Evolutionary conservation across 768 basidiomycete genomes (phyloP).

Genomic region (Pulveroboletus sp.): DNA sequence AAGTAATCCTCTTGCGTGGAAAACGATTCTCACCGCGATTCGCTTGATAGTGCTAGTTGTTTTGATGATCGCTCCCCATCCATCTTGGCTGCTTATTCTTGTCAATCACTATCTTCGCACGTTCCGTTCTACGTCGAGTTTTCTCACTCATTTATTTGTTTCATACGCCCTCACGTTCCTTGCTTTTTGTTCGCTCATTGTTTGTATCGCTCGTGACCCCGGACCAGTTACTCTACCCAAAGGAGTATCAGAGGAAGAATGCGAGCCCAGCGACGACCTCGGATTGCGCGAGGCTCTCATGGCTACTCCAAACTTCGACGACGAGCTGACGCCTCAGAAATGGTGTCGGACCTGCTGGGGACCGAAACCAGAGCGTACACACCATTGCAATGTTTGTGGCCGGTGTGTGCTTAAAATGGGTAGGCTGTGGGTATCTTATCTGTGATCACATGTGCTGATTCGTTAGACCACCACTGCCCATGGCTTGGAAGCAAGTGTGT

Average conservation of each 20-base stretch:
- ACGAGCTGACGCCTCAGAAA: conserved; percentile 53
- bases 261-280: conserved; percentile 40
- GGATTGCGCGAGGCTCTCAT: conserved; percentile 63
- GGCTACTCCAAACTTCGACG: conserved; percentile 44
- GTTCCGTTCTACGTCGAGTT: conserved; percentile 43
- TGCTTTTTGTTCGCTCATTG: conserved; percentile 68
- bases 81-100: conserved; percentile 66
- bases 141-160: conserved; percentile 52
- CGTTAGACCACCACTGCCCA: conserved; percentile 80
- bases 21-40: conserved; percentile 3
- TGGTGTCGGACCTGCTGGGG: conserved; percentile 83
- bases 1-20: conserved; percentile 17
- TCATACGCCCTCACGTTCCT: conserved; percentile 68
- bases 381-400: conserved; percentile 74
- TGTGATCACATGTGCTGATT: conserved; percentile 5
- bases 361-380: conserved; percentile 76
- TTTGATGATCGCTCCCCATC: conserved; percentile 70
- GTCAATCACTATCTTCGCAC: conserved; percentile 64
- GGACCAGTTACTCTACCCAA: conserved; percentile 48
- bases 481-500: conserved; percentile 80
- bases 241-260: conserved; percentile 21
- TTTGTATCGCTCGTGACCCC: conserved; percentile 72
- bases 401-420: conserved; percentile 87
- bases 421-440: conserved; percentile 31
- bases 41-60: conserved; percentile 41